phyloP scores from a whole-genome alignment of 2,329 filamentous ascomycete genomes.

The Aspergillus uvarum region DNA sequence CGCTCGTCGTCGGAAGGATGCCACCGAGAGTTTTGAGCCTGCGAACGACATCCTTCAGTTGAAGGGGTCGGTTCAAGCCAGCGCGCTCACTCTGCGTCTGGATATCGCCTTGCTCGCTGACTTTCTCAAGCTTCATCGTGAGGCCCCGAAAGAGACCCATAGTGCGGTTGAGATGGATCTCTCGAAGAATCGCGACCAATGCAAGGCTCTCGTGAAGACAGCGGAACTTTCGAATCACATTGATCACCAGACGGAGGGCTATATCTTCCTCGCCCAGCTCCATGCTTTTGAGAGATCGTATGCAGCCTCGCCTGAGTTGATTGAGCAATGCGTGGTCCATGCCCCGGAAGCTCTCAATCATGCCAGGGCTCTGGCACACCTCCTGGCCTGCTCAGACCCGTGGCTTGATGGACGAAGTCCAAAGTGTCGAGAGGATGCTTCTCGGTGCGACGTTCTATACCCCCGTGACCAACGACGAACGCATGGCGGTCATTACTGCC shows the following conservation, averaged over 20 bases:
- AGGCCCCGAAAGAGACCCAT: not conserved
- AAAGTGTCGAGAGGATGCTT: conserved; percentile 49
- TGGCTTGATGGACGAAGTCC: conserved; percentile 45
- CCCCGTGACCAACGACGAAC: conserved; percentile 52
- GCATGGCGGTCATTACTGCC: conserved; percentile 49
- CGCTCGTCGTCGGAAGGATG: conserved; percentile 28
- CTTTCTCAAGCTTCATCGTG: conserved; percentile 30
- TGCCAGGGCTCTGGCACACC: conserved; percentile 28
- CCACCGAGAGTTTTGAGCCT: conserved; percentile 24
- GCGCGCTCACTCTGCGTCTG: conserved; percentile 49
- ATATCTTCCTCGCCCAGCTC: conserved; percentile 53
- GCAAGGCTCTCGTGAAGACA: conserved; percentile 40
- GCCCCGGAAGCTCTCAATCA: conserved; percentile 21
- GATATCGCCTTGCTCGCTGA: conserved; percentile 52
- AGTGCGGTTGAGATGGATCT: conserved; percentile 28
- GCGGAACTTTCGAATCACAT: conserved; percentile 40
- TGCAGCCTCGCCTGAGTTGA: not conserved
- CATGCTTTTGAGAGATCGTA: conserved; percentile 44
- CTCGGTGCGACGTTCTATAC: conserved; percentile 49
- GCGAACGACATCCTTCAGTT: conserved; percentile 36
- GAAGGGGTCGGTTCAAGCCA: conserved; percentile 44
- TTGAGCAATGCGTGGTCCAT: conserved; percentile 9
- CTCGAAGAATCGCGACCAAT: conserved; percentile 39
- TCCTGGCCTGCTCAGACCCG: conserved; percentile 27
- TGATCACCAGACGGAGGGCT: conserved; percentile 51